Evolutionary conservation across 1,284 basidiomycete species (phyloP).

Genomic region (Apiotrichum montevideense): DNA sequence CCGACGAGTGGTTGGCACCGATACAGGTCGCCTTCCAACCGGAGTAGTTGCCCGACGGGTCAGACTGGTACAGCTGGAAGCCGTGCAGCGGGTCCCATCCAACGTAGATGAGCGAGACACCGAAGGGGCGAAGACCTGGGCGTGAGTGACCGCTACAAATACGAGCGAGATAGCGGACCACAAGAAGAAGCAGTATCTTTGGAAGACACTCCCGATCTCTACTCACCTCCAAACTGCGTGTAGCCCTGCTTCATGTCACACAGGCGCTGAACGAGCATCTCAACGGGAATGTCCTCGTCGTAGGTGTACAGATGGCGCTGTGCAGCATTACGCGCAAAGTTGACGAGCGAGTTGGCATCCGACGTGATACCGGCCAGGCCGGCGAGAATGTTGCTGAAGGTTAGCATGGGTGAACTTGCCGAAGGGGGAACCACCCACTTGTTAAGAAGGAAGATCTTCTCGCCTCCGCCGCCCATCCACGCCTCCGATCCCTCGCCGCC

Average conservation of each 20-base stretch:
- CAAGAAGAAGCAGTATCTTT: too few species aligned
- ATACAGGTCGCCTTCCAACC: conserved; percentile 99
- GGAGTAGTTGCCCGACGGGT: conserved; percentile 96
- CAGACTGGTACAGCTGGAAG: conserved; percentile 97
- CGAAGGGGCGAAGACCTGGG: conserved; percentile 89
- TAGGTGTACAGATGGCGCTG: conserved; percentile 83
- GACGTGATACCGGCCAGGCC: conserved; percentile 95
- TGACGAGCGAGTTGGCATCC: conserved; percentile 95
- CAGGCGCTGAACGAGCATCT: conserved; percentile 84
- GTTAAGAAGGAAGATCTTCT: conserved; percentile 95
- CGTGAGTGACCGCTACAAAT: neutral
- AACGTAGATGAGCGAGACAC: conserved; percentile 92
- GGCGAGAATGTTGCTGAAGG: conserved; percentile 78
- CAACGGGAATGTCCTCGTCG: conserved; percentile 97
- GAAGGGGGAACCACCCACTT: conserved; percentile 46
- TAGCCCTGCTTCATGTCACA: conserved; percentile 99
- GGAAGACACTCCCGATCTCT: neutral
- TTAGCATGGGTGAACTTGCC: neutral
- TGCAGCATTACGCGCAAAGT: conserved; percentile 84
- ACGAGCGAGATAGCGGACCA: too few species aligned
- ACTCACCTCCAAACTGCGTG: conserved; percentile 88
- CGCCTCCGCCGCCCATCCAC: conserved; percentile 73
- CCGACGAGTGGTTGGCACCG: conserved; percentile 81
- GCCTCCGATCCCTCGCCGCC: conserved; percentile 61
- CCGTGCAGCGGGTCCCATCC: conserved; percentile 93